These are phyloP conservation scores for Ceratocystis papillata DNA, from an alignment of 2,329 filamentous ascomycete genomes.

Conservation along the genomic window DNA sequence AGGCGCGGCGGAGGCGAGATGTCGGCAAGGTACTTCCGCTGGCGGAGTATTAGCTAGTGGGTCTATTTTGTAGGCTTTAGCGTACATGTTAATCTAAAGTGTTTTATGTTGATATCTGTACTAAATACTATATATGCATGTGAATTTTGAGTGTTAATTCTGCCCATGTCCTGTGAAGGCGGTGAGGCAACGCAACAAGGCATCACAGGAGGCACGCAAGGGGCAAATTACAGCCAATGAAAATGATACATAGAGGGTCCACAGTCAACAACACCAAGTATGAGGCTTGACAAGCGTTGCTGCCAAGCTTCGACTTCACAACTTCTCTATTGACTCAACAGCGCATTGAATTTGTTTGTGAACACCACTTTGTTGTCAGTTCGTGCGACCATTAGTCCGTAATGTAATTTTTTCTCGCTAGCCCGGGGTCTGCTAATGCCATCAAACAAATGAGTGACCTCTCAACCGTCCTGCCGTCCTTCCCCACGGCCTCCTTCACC, in stretches of 20 bases:
- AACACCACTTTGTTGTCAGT: no score
- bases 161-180: background rate
- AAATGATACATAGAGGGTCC: slow-evolving; percentile 2
- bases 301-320: background rate
- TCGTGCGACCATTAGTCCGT: background rate
- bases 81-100: background rate
- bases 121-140: no score
- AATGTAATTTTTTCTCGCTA: background rate
- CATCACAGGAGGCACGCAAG: slow-evolving; percentile 1
- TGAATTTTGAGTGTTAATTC: background rate
- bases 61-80: background rate
- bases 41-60: slow-evolving; percentile 49
- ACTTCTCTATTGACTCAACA: background rate
- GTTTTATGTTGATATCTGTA: no score
- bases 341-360: background rate
- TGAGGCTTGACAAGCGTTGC: background rate
- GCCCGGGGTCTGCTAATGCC: background rate
- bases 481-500: slow-evolving; percentile 54
- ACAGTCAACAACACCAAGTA: slow-evolving; percentile 22
- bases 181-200: background rate
- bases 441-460: slow-evolving; percentile 69
- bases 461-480: slow-evolving; percentile 67
- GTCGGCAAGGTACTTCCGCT: slow-evolving; percentile 64
- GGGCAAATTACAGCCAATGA: slow-evolving; percentile 18
- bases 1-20: slow-evolving; percentile 49